These are phyloP conservation scores for Xylaria sp. DNA, from an alignment of 2,329 filamentous ascomycete genomes.

Conservation along the genomic window DNA sequence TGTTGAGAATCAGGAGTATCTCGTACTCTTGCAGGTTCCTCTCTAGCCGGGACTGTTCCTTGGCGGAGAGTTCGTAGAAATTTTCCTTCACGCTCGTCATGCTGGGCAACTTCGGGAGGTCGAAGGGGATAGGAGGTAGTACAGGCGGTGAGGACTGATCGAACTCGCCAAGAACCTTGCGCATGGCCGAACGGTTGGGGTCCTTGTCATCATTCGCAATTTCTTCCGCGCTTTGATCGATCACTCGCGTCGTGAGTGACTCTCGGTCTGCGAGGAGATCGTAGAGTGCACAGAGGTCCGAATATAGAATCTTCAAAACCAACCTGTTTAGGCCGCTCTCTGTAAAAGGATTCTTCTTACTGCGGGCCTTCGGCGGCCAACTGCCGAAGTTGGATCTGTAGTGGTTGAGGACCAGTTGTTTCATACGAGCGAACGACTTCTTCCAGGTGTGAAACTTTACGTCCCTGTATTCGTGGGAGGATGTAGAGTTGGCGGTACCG, in stretches of 20 bases:
- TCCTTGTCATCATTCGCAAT: slow-evolving; percentile 58
- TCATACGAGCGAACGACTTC: slow-evolving; percentile 71
- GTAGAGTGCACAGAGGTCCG: slow-evolving; percentile 84
- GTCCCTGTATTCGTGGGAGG: slow-evolving; percentile 72
- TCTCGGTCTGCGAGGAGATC: slow-evolving; percentile 84
- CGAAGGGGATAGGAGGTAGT: slow-evolving; percentile 87
- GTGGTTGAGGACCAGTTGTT: slow-evolving; percentile 71
- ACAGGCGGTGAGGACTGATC: slow-evolving; percentile 89
- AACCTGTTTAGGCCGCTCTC: slow-evolving; percentile 85
- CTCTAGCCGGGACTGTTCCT: slow-evolving; percentile 74
- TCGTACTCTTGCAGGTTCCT: slow-evolving; percentile 79
- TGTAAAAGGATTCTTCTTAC: slow-evolving; percentile 87
- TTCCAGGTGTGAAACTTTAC: slow-evolving; percentile 87
- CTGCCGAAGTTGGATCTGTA: slow-evolving; percentile 62
- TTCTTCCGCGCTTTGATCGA: slow-evolving; percentile 65
- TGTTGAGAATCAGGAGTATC: slow-evolving; percentile 73
- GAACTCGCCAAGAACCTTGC: slow-evolving; percentile 82
- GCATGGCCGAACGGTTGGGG: slow-evolving; percentile 69
- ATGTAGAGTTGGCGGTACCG: slow-evolving; percentile 83
- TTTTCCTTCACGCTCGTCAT: slow-evolving; percentile 68
- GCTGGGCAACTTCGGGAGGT: slow-evolving; percentile 76
- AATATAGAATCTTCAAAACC: slow-evolving; percentile 80
- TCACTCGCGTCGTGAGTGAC: slow-evolving; percentile 75
- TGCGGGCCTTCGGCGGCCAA: slow-evolving; percentile 90
- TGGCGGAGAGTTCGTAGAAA: slow-evolving; percentile 65